Evolutionary conservation across 441 rosid genomes (phyloP), one percentile per base, ranked within the genome.

Genomic region (Syzygium malaccense): DNA sequence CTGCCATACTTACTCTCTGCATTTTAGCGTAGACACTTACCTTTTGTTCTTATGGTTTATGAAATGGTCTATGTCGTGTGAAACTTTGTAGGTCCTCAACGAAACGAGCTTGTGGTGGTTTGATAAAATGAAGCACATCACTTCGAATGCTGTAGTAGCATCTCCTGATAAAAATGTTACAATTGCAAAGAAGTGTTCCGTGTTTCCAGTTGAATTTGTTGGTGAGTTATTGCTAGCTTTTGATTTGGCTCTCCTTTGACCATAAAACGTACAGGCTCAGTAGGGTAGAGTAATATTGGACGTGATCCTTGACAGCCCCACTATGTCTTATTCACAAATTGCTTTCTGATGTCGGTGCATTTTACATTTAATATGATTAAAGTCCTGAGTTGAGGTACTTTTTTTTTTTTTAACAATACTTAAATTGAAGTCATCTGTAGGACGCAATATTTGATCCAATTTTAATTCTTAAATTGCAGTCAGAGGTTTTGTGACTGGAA

Each of bases 71-170:
- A 64, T 85, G 86, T 58, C 30, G 55, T 86, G 60, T 58, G 88
- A 15, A 71, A 84, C 90, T 87, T 90, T 92, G 91, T 95, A 98
- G 99, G 97, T 96, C 90, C 96, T 98, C 83, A 96, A 98, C 49
- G 95, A 96, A 92, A 96, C 99, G 11, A 98, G 99, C 91, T 91
- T 95, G 90, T 97, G 99, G 99, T 96, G 99, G 98, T 98, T 97
- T 90, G 89, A 94, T 89, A 92, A 91, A 93, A 96, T 96, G 53
- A 92, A 87, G 75, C 96, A 96, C 91, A 95, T 98, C 86, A 92
- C 94, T 90, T 91, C 94, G 53, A 97, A 97, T 93, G 98, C 99
- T 41, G 93, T 97, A 75, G 93, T 98, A 33, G 91, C 97, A 26
- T 94, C 93, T 88, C 98, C 99, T 32, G 99, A 98, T 89, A 94